These are phyloP conservation scores for Eimeria falciformis DNA, from an alignment of 169 alveolate genomes.

Conservation along the genomic window DNA sequence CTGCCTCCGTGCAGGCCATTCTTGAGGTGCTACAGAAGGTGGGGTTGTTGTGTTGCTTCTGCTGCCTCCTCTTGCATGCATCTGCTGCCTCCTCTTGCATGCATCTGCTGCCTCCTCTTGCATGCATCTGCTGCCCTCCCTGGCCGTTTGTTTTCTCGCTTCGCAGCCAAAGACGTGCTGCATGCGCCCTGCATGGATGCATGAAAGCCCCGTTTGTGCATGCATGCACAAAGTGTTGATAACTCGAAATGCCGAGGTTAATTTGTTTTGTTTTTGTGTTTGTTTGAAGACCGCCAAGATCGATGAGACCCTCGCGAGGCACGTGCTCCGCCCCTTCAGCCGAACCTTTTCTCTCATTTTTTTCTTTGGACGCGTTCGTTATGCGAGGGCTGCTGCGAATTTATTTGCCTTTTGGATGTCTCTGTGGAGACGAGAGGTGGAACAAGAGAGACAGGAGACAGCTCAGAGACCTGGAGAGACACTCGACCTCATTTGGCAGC, in stretches of 20 bases:
- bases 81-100: background rate
- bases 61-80: background rate
- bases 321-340: constrained; percentile 9
- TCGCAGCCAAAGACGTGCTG: no score
- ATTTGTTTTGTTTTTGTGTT: background rate
- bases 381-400: background rate
- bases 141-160: background rate
- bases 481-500: background rate
- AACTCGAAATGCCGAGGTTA: background rate
- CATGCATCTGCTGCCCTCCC: constrained; percentile 20
- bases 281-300: background rate
- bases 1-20: background rate
- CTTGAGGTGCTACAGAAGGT: background rate
- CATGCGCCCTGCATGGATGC: no score
- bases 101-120: constrained; percentile 1
- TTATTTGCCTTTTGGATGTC: background rate
- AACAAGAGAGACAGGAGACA: no score
- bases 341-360: background rate
- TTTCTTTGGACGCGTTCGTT: background rate
- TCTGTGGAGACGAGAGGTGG: background rate
- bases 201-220: no score
- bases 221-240: background rate
- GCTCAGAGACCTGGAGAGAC: no score
- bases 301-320: background rate
- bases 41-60: background rate